Conservation (phyloP, 2,329 filamentous ascomycete genomes). For the Sarocladium strictum region DNA sequence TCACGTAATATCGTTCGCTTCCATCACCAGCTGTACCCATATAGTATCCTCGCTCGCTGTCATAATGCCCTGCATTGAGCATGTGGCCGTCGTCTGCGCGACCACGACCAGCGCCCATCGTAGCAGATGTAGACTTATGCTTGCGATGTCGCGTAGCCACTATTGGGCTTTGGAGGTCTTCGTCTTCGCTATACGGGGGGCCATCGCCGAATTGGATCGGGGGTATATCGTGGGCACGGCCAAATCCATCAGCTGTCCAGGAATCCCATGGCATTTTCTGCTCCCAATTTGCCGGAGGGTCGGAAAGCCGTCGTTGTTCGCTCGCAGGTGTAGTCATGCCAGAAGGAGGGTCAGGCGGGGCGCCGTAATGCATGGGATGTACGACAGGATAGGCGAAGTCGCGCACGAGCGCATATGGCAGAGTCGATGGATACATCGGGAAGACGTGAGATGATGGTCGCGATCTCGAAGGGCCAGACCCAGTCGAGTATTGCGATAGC, state of each 20-base stretch:
- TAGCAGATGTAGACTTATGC: slow-evolving; percentile 63
- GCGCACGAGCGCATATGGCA: slow-evolving; percentile 83
- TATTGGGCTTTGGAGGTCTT: slow-evolving; percentile 88
- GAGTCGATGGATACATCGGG: slow-evolving; percentile 76
- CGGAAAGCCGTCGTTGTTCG: slow-evolving; percentile 75
- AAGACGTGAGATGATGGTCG: slow-evolving; percentile 78
- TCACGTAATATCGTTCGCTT: slow-evolving; percentile 69
- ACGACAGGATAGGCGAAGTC: slow-evolving; percentile 87
- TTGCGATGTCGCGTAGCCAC: slow-evolving; percentile 81
- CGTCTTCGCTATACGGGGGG: slow-evolving; percentile 90
- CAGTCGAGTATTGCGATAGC: slow-evolving; percentile 75
- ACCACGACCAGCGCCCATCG: slow-evolving; percentile 22
- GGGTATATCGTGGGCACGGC: slow-evolving; percentile 65
- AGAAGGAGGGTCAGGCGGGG: slow-evolving; percentile 74
- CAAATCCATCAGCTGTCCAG: slow-evolving; percentile 48
- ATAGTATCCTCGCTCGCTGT: slow-evolving; percentile 60
- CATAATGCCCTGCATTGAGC: slow-evolving; percentile 44
- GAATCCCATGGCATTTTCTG: slow-evolving; percentile 55
- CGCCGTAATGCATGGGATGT: slow-evolving; percentile 90
- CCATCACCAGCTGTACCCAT: slow-evolving; percentile 63
- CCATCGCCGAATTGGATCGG: slow-evolving; percentile 82
- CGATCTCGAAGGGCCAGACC: slow-evolving; percentile 64
- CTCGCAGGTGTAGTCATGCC: slow-evolving; percentile 80
- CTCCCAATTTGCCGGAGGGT: slow-evolving; percentile 73
- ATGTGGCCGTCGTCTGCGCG: background rate